Conservation (phyloP, 805 yeast genomes). For the Sugiyamaella boreocaroliniensis region DNA sequence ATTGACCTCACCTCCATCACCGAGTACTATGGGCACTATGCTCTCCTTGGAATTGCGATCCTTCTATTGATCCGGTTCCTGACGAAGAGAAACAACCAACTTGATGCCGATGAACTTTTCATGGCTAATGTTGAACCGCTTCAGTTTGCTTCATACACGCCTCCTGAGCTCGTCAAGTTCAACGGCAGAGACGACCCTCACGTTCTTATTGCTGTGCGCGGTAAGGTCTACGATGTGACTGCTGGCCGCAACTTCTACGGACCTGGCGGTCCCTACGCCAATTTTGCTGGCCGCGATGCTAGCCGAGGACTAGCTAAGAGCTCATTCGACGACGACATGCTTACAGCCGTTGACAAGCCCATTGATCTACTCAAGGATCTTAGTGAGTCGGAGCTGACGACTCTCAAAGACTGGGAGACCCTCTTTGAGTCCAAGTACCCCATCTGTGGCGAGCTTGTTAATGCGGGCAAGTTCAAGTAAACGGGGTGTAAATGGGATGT, state of each 20-base stretch:
- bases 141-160: constrained; percentile 52
- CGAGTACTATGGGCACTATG: background rate
- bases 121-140: constrained; percentile 22
- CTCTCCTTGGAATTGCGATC: background rate
- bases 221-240: constrained; percentile 78
- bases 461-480: constrained; percentile 11
- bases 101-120: background rate
- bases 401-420: constrained; percentile 78
- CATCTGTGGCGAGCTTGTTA: constrained; percentile 53
- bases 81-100: background rate
- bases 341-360: constrained; percentile 68
- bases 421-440: constrained; percentile 80
- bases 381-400: constrained; percentile 49
- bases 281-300: constrained; percentile 95
- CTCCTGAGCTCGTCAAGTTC: constrained; percentile 60
- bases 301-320: constrained; percentile 85
- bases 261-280: constrained; percentile 90
- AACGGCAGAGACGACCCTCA: constrained; percentile 76
- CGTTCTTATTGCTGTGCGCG: constrained; percentile 81
- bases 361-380: constrained; percentile 67
- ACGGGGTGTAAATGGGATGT: no score
- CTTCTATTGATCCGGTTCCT: background rate
- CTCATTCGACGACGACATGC: constrained; percentile 64
- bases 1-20: background rate
- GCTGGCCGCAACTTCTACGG: constrained; percentile 82